Percentiles rank a stretch among this genome's conserved stretches.
These are phyloP conservation scores for Fragaria vesca DNA, from an alignment of 306 rosid species.

Conservation along the genomic window DNA sequence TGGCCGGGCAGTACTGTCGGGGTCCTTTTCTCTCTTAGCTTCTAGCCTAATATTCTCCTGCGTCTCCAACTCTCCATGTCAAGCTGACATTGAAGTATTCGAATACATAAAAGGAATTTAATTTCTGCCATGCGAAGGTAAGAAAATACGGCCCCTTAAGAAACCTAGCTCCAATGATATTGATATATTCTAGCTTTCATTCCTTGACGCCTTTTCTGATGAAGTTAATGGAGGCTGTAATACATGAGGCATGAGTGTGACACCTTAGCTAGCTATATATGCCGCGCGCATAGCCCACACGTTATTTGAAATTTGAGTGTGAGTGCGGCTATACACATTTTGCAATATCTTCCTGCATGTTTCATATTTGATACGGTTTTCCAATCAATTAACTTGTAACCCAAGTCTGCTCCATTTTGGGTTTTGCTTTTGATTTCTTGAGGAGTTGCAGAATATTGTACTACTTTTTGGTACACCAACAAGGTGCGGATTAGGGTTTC, in stretches of 20 bases:
- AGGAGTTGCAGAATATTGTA: background rate
- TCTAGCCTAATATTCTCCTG: background rate
- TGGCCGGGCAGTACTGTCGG: background rate
- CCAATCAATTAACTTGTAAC: background rate
- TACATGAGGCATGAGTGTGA: background rate
- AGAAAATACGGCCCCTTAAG: constrained; percentile 11
- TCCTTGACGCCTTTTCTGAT: background rate
- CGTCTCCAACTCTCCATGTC: constrained; percentile 10
- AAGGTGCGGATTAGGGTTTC: background rate
- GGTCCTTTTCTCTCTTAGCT: background rate
- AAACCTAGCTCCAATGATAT: background rate
- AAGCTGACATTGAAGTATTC: background rate
- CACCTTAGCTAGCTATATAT: background rate
- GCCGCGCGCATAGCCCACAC: background rate
- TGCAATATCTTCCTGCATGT: background rate
- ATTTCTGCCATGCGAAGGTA: constrained; percentile 5
- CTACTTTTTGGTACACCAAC: background rate
- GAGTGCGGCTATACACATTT: background rate
- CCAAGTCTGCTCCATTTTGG: background rate
- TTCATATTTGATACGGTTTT: background rate
- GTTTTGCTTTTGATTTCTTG: background rate
- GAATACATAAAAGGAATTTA: background rate
- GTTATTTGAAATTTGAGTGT: background rate
- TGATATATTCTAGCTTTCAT: background rate
- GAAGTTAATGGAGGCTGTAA: background rate